Percentiles rank a stretch among this genome's conserved stretches.
Conservation (phyloP, 2,329 filamentous ascomycete species). For the Elsinoe ampelina region DNA sequence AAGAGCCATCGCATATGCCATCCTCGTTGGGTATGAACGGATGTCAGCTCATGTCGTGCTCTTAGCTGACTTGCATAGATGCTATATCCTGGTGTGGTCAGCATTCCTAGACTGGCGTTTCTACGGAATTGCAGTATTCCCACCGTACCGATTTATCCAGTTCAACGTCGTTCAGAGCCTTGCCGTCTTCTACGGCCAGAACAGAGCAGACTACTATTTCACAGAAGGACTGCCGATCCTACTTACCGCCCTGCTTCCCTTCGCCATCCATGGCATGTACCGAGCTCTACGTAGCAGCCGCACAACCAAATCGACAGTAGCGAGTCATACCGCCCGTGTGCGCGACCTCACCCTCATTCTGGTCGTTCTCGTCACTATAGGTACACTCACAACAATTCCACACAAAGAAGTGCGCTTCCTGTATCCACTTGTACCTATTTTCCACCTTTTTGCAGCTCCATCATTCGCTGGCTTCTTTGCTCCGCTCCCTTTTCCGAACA, state of each 20-base stretch:
- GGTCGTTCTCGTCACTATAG: constrained; percentile 47
- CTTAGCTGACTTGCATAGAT: constrained; percentile 3
- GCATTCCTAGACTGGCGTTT: constrained; percentile 63
- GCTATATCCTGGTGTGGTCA: constrained; percentile 52
- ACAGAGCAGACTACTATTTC: constrained; percentile 87
- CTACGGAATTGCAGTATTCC: constrained; percentile 80
- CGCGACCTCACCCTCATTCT: constrained; percentile 34
- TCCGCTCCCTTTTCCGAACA: constrained; percentile 23
- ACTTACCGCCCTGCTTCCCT: constrained; percentile 73
- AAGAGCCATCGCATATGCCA: not conserved
- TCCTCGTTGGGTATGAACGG: not conserved
- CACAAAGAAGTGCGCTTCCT: constrained; percentile 98
- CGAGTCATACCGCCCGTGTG: constrained; percentile 15
- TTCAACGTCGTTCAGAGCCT: constrained; percentile 86
- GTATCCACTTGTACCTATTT: constrained; percentile 78
- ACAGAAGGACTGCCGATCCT: constrained; percentile 82
- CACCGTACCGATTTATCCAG: constrained; percentile 74
- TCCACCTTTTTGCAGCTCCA: constrained; percentile 70
- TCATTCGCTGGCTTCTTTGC: constrained; percentile 57
- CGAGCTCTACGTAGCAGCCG: constrained; percentile 29
- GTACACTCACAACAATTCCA: constrained; percentile 63
- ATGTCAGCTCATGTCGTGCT: not conserved
- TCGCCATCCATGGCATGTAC: constrained; percentile 57
- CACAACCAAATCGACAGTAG: constrained; percentile 18
- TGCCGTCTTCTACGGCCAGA: constrained; percentile 84